A percentile compares a stretch with the other conserved stretches of the same genome.
phyloP scores from a whole-genome alignment of 352 stramenopile species.

The Thraustochytrium striatum region DNA sequence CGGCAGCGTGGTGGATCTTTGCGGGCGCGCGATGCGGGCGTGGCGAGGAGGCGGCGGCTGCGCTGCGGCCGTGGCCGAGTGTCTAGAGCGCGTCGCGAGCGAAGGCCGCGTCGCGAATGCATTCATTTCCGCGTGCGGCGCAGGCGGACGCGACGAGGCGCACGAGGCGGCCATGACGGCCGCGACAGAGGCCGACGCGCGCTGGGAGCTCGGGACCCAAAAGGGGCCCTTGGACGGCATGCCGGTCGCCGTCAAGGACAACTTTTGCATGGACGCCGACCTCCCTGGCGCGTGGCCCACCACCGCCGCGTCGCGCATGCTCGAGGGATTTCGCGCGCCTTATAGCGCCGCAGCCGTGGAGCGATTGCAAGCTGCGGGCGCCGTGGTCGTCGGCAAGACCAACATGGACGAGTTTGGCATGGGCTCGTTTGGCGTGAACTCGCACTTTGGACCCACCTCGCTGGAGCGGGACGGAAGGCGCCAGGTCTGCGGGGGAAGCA shows the following conservation, averaged over 20 bases:
- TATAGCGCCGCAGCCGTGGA: conserved; percentile 78
- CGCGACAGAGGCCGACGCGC: neutral
- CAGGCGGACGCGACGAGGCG: too few species aligned
- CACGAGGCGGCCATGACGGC: neutral
- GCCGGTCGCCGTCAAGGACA: conserved; percentile 91
- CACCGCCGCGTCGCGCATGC: conserved; percentile 78
- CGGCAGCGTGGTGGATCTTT: too few species aligned
- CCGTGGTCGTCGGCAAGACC: conserved; percentile 87
- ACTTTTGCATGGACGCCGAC: conserved; percentile 81
- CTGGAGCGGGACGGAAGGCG: neutral
- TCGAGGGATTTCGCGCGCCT: conserved; percentile 79
- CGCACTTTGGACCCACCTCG: conserved; percentile 62
- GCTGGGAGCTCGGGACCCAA: neutral
- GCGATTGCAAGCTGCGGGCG: conserved; percentile 77
- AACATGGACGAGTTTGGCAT: conserved; percentile 99
- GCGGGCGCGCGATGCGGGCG: too few species aligned
- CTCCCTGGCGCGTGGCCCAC: conserved; percentile 66
- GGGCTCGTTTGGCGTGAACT: conserved; percentile 88
- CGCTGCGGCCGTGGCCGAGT: too few species aligned
- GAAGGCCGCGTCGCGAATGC: too few species aligned
- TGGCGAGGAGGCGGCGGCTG: too few species aligned
- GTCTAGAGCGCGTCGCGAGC: too few species aligned
- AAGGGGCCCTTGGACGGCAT: conserved; percentile 80
- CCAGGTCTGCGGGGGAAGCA: conserved; percentile 75
- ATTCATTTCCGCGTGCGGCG: too few species aligned